Evolutionary conservation across 495 filamentous ascomycete genomes (phyloP), one percentile per base, ranked within the genome.

Genomic region (Aspergillus heteromorphus): DNA sequence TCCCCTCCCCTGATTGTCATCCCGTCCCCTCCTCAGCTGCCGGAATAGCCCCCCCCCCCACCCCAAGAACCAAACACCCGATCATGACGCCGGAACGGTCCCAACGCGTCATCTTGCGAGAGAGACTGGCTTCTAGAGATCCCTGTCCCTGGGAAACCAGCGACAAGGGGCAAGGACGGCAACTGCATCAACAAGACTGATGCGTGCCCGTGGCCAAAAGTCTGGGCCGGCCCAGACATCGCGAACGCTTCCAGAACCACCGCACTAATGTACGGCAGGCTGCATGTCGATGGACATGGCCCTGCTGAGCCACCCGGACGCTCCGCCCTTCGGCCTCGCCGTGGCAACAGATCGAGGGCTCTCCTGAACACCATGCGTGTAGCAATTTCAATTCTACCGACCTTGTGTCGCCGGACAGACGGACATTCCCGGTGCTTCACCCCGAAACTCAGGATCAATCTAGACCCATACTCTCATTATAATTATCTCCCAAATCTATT

Each of bases 151-250:
- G 49, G 0, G 18, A 40, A 9, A 47, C 14, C 19, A 27, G 43
- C 0, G 31, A 49, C 6, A 7, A 38, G 4, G 34, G 4, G 34
- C 10, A 34, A 36, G 14, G 18, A 6, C 17, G 17, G 19, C 27
- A 48, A 25, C 6, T 9, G 16, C 31, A 29, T 25, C 51, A n/a
- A 45, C 17, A 47, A 43, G 42, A 6, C n/a, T 11, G 16, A 19
- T 38, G 18, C 20, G 38, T 9, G 18, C 16, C 14, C 25, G 43
- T n/a, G 20, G 7, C 4, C 23, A 8, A 27, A 27, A 54, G 51
- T 54, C 42, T 54, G 43, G 51, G 25, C 51, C 51, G 31, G 31
- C 34, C 51, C 42, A 53, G 40, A 45, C 27, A 53, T 53, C 21
- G 2, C 18, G 16, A 6, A 36, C 30, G 40, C 27, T 45, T 53